phyloP scores from a whole-genome alignment of 192 early-diverging fungal genomes.

The Gonapodya prolifera region DNA sequence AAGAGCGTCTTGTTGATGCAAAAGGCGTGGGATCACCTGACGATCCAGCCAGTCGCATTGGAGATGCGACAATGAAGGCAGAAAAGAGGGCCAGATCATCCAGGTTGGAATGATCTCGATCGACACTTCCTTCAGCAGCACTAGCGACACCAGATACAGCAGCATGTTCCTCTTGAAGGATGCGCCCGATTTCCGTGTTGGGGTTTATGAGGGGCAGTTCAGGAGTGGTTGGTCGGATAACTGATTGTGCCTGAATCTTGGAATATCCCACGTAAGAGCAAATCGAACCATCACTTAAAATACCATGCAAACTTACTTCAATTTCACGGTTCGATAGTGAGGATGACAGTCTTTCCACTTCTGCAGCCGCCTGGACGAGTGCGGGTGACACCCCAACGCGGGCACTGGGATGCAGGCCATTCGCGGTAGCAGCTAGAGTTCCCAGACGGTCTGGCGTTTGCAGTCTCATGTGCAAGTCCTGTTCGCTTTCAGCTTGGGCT shows the following conservation, averaged over 20 bases:
- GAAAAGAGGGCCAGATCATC: not conserved
- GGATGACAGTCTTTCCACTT: not conserved
- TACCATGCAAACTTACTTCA: not conserved
- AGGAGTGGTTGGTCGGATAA: not conserved
- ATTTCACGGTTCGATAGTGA: too few species aligned
- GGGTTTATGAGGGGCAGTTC: not conserved
- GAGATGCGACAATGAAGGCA: not conserved
- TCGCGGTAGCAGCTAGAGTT: not conserved
- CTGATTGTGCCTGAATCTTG: too few species aligned
- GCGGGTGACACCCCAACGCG: not conserved
- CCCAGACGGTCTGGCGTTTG: not conserved
- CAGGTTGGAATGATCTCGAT: not conserved
- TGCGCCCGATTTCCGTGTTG: not conserved
- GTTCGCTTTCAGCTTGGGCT: not conserved
- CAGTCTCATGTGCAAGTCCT: not conserved
- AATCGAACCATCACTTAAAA: not conserved
- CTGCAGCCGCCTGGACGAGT: not conserved
- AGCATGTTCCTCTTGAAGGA: not conserved
- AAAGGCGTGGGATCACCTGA: not conserved
- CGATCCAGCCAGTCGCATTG: not conserved
- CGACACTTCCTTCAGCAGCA: not conserved
- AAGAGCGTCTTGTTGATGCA: not conserved
- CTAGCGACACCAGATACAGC: not conserved
- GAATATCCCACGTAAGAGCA: not conserved
- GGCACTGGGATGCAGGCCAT: not conserved